These are phyloP conservation scores for Yamagishiella unicocca DNA, from an alignment of 139 green algal species.

Conservation along the genomic window DNA sequence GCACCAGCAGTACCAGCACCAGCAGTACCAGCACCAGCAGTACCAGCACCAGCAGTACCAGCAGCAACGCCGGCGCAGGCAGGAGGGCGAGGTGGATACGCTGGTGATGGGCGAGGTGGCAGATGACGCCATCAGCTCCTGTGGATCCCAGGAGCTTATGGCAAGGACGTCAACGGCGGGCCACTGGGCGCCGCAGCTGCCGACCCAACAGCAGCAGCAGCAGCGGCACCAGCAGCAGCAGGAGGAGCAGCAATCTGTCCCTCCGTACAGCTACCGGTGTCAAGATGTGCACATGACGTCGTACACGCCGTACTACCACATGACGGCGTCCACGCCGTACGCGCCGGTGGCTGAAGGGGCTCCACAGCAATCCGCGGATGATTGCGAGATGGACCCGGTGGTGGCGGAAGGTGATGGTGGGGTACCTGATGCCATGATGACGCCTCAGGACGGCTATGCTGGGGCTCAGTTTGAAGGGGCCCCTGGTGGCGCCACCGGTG, in stretches of 20 bases:
- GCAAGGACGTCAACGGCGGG: background rate
- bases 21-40: background rate
- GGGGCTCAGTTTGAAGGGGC: too few relatives aligned
- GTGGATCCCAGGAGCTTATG: background rate
- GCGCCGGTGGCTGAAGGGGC: too few relatives aligned
- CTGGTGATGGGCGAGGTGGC: background rate
- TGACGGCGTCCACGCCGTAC: too few relatives aligned
- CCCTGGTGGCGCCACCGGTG: too few relatives aligned
- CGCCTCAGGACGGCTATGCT: too few relatives aligned
- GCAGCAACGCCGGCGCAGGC: background rate
- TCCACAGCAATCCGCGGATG: too few relatives aligned
- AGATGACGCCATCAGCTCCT: conserved; percentile 29
- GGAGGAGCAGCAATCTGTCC: background rate
- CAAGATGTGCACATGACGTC: too few relatives aligned
- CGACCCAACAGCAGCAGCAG: background rate
- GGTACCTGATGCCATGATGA: too few relatives aligned
- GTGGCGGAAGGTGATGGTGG: too few relatives aligned
- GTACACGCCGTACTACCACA: too few relatives aligned
- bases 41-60: background rate
- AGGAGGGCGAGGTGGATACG: background rate
- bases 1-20: background rate
- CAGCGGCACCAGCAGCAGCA: background rate
- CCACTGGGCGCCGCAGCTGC: background rate
- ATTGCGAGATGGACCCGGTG: too few relatives aligned
- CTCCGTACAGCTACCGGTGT: too few relatives aligned